Base-by-base conservation (phyloP, 2,329 filamentous ascomycete genomes). In the Cercospora berteroae region DNA sequence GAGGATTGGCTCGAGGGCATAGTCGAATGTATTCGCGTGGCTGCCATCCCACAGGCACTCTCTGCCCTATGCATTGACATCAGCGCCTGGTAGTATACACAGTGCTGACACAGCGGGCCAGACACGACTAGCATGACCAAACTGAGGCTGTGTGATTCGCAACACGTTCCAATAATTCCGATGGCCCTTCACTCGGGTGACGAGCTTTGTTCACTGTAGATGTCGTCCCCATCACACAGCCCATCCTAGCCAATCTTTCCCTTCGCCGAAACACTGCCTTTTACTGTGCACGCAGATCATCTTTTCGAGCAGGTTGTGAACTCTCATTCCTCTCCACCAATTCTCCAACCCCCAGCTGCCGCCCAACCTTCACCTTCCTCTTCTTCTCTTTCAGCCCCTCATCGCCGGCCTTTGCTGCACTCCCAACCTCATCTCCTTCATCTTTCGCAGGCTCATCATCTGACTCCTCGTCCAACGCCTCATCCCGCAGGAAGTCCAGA, bases 301-400 rank as follows among this genome's bases (percentile, higher is more conserved):
- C 8, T 2, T 13, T 6, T 58, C 55, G 36, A 10, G 62, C 60
- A 36, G 69, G 65, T 27, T 68, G 65, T 18, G 69, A 64, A 20
- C 57, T 68, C 59, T 69, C 70, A 16, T 68, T 67, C 61, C 72
- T 67, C 83, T 93, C 90, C 23, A 93, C 89, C 76, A 93, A 79
- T 72, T 90, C 89, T 2, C 78, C 91, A 0, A 97, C 93, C 1
- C 94, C 94, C 60, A 96, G 78, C 0, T 84, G 86, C 74, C 93
- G 84, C 16, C 94, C 94, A 60, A 97, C 90, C 81, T 93, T 94
- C 68, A 96, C 91, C 82, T 92, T 94, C 71, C 90, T 85, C 88
- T 90, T 91, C 78, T 87, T 89, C 74, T 80, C 80, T 70, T 81
- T 81, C 66, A 75, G 71, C 16, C 12, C 66, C 1, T 20, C 62